A percentile compares a stretch with the other conserved stretches of the same genome.
Conservation (phyloP, 306 rosid species). For the Cucumis cinereus region DNA sequence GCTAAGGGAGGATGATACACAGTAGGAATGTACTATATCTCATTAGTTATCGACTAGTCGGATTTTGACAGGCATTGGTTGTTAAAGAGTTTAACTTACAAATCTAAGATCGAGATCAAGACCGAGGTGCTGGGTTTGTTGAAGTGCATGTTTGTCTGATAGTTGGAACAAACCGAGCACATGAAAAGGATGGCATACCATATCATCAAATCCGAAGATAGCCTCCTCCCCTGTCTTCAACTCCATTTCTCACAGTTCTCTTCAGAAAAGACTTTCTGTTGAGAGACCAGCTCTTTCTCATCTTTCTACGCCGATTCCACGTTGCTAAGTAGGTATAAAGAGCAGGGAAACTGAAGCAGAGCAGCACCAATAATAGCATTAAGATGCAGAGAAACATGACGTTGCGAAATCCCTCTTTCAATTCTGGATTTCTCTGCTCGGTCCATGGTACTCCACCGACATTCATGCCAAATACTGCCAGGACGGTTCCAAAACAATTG, state of each 20-base stretch:
- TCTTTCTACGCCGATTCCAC: constrained; percentile 34
- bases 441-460: constrained; percentile 99
- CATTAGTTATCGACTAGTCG: background rate
- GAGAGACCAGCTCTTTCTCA: constrained; percentile 61
- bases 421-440: constrained; percentile 36
- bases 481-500: background rate
- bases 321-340: constrained; percentile 37
- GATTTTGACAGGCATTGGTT: background rate
- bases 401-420: constrained; percentile 68
- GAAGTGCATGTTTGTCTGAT: background rate
- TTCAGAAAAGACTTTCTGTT: constrained; percentile 60
- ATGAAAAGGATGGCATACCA: background rate
- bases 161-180: background rate
- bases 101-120: background rate
- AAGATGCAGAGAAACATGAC: constrained; percentile 59
- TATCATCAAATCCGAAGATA: constrained; percentile 63
- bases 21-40: background rate
- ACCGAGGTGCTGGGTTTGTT: background rate
- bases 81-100: background rate
- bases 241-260: constrained; percentile 31
- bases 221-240: constrained; percentile 49
- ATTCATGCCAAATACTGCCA: constrained; percentile 91
- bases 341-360: constrained; percentile 76
- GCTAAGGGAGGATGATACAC: background rate
- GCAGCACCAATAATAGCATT: constrained; percentile 47